These are phyloP conservation scores for Austroboletus rostrupii DNA, from an alignment of 1,284 basidiomycete genomes.

Conservation along the genomic window DNA sequence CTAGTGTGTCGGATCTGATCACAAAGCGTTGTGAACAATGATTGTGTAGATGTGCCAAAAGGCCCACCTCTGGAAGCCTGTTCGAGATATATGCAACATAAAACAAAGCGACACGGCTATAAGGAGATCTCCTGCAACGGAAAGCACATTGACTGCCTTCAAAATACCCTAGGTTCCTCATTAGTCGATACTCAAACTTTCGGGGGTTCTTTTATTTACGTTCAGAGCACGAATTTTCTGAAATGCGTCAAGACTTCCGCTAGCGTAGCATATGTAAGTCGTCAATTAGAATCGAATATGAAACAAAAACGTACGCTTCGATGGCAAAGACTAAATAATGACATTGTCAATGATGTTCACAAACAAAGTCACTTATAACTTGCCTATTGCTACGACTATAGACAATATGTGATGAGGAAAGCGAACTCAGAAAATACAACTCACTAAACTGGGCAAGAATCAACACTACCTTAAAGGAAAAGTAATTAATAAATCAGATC, in stretches of 20 bases:
- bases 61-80: conserved; percentile 47
- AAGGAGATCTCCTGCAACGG: conserved; percentile 44
- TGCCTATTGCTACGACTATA: conserved; percentile 17
- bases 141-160: neutral
- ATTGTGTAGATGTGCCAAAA: too few species aligned
- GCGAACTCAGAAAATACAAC: conserved; percentile 8
- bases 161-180: conserved; percentile 4
- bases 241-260: conserved; percentile 35
- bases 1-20: conserved; percentile 40
- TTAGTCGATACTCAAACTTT: too few species aligned
- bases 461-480: conserved; percentile 24
- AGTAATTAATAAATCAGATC: neutral
- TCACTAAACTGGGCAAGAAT: conserved; percentile 50
- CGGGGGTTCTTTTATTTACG: conserved; percentile 12
- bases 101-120: conserved; percentile 48
- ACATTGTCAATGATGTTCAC: conserved; percentile 1
- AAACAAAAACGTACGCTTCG: conserved; percentile 34
- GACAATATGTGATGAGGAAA: conserved; percentile 1
- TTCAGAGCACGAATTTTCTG: conserved; percentile 30
- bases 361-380: neutral
- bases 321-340: conserved; percentile 33
- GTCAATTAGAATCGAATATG: neutral
- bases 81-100: conserved; percentile 48
- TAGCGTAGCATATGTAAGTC: conserved; percentile 16
- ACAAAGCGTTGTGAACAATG: neutral